Base-by-base conservation (phyloP, 768 basidiomycete genomes). In the Auricularia sp. region DNA sequence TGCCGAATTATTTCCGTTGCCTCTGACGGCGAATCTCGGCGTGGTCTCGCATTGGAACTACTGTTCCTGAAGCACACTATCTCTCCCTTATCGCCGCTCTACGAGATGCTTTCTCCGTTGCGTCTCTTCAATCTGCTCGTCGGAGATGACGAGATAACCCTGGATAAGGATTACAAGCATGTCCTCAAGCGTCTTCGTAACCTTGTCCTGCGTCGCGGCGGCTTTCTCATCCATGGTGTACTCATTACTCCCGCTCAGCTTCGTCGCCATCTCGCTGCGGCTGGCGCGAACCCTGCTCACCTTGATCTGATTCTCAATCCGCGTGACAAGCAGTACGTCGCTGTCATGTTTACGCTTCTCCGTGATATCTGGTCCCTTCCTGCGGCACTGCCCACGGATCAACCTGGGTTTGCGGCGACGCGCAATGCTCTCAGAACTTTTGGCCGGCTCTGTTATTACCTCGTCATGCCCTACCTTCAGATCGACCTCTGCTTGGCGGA, bases 91-190 rank as follows among this genome's bases (percentile, higher is more conserved):
- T 76, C 76, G 1, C 51, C 65, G 0, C 70, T 77, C n/a, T 73
- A 70, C 61, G 23, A 12, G 2, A 65, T 71, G 1, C 69, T 77
- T 3, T 10, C 42, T 12, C 11, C 23, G 3, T 63, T 77, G 0
- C 33, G 0, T 1, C 64, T 75, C 39, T 65, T 78, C 66, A 71
- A 78, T 61, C 62, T 74, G 1, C 54, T 70, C 16, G 74, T 76
- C 33, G 75, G 77, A 5, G 68, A 70, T 34, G 71, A 76, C 56
- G 74, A 77, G 54, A n/a, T 77, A 2, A 76, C 77, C 6, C 64
- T 64, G 1, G 76, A 77, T 43, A 77, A 75, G 54, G 76, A 77
- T 62, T 73, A 61, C 35, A 75, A 75, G 62, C 77, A 78, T 64
- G 64, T 76, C 42, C 64, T 76, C 61, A 77, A 78, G 66, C 69